Evolutionary conservation across 169 alveolate genomes (phyloP).

Genomic region (Plasmodium relictum): DNA sequence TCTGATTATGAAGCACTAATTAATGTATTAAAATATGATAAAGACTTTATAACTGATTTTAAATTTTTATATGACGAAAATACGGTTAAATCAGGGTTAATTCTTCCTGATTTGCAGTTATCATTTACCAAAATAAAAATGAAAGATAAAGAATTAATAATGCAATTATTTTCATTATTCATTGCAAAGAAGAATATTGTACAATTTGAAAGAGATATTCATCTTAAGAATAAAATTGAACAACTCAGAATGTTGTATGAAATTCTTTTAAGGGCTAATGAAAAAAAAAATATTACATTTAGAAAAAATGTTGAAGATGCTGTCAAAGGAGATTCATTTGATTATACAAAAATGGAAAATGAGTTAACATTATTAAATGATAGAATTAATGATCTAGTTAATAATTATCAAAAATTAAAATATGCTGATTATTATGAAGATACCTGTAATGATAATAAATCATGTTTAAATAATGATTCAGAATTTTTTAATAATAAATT

Average conservation of each 20-base stretch:
- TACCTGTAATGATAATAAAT: conserved; percentile 23
- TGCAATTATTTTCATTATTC: conserved; percentile 77
- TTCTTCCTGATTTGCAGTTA: conserved; percentile 82
- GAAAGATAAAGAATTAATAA: conserved; percentile 78
- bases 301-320: conserved; percentile 72
- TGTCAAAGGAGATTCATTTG: conserved; percentile 58
- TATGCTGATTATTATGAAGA: conserved; percentile 31
- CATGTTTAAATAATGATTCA: conserved; percentile 37
- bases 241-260: conserved; percentile 58
- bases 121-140: conserved; percentile 81
- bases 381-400: conserved; percentile 53
- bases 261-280: conserved; percentile 40
- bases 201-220: conserved; percentile 60
- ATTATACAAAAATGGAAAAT: conserved; percentile 54
- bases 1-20: conserved; percentile 70
- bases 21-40: conserved; percentile 73
- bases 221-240: conserved; percentile 63
- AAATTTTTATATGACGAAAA: conserved; percentile 78
- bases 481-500: conserved; percentile 55
- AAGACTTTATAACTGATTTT: conserved; percentile 78
- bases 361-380: conserved; percentile 50
- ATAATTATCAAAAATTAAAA: conserved; percentile 54
- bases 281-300: conserved; percentile 63
- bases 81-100: conserved; percentile 80
- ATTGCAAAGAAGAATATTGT: conserved; percentile 76